Conservation (phyloP, 1,284 basidiomycete species). For the Trichosporon sp. region DNA sequence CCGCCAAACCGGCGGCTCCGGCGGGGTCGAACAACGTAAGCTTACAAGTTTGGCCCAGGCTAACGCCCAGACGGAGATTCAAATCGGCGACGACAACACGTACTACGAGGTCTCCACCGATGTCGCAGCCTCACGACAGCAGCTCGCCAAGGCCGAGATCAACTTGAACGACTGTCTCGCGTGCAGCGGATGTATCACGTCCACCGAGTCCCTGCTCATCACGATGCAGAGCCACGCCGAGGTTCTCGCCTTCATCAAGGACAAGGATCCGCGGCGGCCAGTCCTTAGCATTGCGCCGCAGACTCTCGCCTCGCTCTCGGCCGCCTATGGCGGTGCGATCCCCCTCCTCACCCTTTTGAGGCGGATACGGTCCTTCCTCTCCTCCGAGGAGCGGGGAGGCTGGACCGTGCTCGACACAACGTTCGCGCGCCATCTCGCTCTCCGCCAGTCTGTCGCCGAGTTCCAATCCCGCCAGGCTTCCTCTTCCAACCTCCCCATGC, state of each 20-base stretch:
- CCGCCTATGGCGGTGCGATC: constrained; percentile 62
- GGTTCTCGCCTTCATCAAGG: constrained; percentile 72
- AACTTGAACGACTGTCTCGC: constrained; percentile 86
- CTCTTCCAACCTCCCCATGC: constrained; percentile 69
- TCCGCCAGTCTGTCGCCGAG: constrained; percentile 80
- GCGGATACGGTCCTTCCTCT: constrained; percentile 67
- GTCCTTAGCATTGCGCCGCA: constrained; percentile 90
- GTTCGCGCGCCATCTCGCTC: constrained; percentile 84
- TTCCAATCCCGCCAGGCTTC: constrained; percentile 68
- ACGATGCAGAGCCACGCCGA: constrained; percentile 95
- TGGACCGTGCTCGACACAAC: constrained; percentile 85
- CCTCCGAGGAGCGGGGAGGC: constrained; percentile 38
- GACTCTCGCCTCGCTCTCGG: constrained; percentile 83
- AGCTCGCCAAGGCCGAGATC: constrained; percentile 88
- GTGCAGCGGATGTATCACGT: constrained; percentile 92
- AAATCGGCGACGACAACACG: constrained; percentile 66
- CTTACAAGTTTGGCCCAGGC: neutral
- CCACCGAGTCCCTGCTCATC: constrained; percentile 94
- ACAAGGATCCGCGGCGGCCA: constrained; percentile 63
- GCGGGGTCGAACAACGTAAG: constrained; percentile 24
- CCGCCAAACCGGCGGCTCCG: constrained; percentile 34
- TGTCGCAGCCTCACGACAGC: constrained; percentile 57
- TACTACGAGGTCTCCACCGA: constrained; percentile 56
- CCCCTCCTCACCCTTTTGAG: constrained; percentile 66
- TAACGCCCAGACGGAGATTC: constrained; percentile 71